Conservation (phyloP, 1,284 basidiomycete species). For the Peniophora sp. region DNA sequence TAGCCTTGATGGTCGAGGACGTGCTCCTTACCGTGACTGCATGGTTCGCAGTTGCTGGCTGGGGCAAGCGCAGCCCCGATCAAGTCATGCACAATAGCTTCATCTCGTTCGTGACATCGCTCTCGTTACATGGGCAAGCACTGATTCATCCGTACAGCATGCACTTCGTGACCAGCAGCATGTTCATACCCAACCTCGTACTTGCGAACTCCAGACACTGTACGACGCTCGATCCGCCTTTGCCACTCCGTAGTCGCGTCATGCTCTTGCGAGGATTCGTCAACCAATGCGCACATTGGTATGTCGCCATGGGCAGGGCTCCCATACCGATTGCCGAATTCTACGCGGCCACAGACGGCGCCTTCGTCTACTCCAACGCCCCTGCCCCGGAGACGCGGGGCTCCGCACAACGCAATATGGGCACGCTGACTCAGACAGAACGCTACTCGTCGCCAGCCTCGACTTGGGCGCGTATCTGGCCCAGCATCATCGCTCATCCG, state of each 20-base stretch:
- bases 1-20: conserved; percentile 34
- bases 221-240: conserved; percentile 13
- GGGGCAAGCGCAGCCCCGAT: conserved; percentile 14
- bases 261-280: conserved; percentile 32
- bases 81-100: conserved; percentile 32
- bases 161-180: conserved; percentile 37
- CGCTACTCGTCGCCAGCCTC: conserved; percentile 28
- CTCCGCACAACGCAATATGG: conserved; percentile 20
- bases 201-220: conserved; percentile 8
- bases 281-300: conserved; percentile 24
- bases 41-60: conserved; percentile 36
- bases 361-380: conserved; percentile 12
- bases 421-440: conserved; percentile 23
- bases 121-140: background rate
- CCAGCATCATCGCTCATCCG: conserved; percentile 39
- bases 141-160: conserved; percentile 18
- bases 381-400: conserved; percentile 14
- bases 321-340: conserved; percentile 28
- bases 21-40: conserved; percentile 31
- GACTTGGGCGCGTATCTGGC: conserved; percentile 48
- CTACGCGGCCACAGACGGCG: conserved; percentile 15
- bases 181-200: conserved; percentile 32
- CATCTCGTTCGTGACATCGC: conserved; percentile 19
- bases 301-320: conserved; percentile 31
- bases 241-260: conserved; percentile 15